Evolutionary conservation across 768 basidiomycete genomes (phyloP).

Genomic region (Trichaptum fuscoviolaceum): DNA sequence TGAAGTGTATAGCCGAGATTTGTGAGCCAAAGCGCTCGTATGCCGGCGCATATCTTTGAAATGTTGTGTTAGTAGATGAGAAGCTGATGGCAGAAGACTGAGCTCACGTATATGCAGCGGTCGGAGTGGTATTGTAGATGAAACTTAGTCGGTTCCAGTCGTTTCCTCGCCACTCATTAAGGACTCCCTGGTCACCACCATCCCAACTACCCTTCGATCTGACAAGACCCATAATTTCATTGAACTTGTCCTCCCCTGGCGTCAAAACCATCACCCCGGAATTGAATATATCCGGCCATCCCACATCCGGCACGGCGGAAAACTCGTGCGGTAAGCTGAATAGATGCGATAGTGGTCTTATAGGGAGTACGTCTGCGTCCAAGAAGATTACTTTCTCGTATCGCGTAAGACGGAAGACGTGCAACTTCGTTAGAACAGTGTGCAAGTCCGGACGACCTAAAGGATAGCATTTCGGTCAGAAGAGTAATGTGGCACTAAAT

Average conservation of each 20-base stretch:
- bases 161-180: slow-evolving; percentile 89
- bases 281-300: slow-evolving; percentile 99
- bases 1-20: slow-evolving; percentile 88
- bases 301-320: slow-evolving; percentile 92
- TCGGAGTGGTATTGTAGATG: slow-evolving; percentile 97
- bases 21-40: slow-evolving; percentile 88
- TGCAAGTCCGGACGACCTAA: slow-evolving; percentile 91
- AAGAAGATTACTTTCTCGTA: slow-evolving; percentile 86
- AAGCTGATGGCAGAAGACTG: not conserved
- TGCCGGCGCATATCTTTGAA: slow-evolving; percentile 84
- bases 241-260: slow-evolving; percentile 81
- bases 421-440: slow-evolving; percentile 93
- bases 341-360: slow-evolving; percentile 88
- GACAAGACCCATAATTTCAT: slow-evolving; percentile 62
- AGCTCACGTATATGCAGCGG: slow-evolving; percentile 91
- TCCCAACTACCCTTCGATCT: slow-evolving; percentile 87
- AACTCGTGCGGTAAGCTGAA: slow-evolving; percentile 80
- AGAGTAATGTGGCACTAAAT: slow-evolving; percentile 12
- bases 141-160: slow-evolving; percentile 95
- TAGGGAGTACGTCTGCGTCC: slow-evolving; percentile 87
- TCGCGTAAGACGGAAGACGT: slow-evolving; percentile 87
- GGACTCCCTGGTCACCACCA: slow-evolving; percentile 96
- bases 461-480: slow-evolving; percentile 12
- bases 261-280: slow-evolving; percentile 89
- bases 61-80: not conserved